A percentile compares a stretch with the other conserved stretches of the same genome.
These are phyloP conservation scores for Boletus fagicola DNA, from an alignment of 768 basidiomycete genomes.

Conservation along the genomic window DNA sequence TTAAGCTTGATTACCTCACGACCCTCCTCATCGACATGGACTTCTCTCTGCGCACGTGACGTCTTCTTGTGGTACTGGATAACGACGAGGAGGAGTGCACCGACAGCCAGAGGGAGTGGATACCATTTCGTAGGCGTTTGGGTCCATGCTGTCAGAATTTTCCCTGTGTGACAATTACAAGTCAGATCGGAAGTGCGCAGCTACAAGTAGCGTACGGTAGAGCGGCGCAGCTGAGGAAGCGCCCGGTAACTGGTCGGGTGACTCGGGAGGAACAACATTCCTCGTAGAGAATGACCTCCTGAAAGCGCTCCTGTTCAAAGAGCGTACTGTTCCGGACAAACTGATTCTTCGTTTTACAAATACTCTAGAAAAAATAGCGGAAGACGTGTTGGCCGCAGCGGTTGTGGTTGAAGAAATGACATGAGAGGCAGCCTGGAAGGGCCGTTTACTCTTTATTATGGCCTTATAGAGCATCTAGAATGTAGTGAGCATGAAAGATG, in stretches of 20 bases:
- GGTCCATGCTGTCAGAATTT: conserved; percentile 74
- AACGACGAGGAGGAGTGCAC: conserved; percentile 80
- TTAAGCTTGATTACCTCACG: conserved; percentile 76
- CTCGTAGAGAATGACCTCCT: conserved; percentile 26
- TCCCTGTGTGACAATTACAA: conserved; percentile 38
- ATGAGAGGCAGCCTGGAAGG: conserved; percentile 54
- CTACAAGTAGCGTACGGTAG: conserved; percentile 38
- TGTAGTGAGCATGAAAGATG: conserved; percentile 18
- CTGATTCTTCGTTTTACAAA: conserved; percentile 34
- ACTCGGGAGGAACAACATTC: conserved; percentile 37
- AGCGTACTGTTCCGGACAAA: conserved; percentile 32
- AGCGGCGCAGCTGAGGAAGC: conserved; percentile 41
- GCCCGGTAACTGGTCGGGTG: conserved; percentile 43
- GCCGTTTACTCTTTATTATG: conserved; percentile 46
- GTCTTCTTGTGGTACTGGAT: conserved; percentile 70
- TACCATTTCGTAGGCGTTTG: conserved; percentile 94
- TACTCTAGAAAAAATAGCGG: conserved; percentile 31
- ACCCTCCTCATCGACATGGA: conserved; percentile 80
- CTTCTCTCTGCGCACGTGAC: conserved; percentile 52
- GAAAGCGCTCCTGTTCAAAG: conserved; percentile 25
- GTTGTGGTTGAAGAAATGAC: conserved; percentile 30
- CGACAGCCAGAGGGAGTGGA: conserved; percentile 87
- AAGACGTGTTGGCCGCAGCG: conserved; percentile 33
- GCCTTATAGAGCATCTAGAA: conserved; percentile 32
- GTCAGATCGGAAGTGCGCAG: conserved; percentile 4